Base-by-base conservation (phyloP, 108 stramenopile species). In the Pseudonitzschia multistriata region DNA sequence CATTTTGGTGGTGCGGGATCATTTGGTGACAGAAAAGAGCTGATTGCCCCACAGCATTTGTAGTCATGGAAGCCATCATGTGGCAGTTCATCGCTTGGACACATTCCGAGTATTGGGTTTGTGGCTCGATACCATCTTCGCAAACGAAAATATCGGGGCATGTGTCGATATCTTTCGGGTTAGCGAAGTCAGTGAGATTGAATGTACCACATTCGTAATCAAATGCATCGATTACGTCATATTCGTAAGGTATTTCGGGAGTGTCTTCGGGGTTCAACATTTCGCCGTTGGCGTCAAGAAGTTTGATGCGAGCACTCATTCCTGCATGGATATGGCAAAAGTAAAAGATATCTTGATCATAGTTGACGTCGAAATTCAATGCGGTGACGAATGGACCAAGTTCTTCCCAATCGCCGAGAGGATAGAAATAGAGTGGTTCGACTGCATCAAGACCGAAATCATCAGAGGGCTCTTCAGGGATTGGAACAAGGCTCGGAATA, bases 1-100 rank as follows among this genome's bases (percentile, higher is more conserved):
- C 96, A 66, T 96, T 96, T 70, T 92, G 81, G 68, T 95, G 91
- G 75, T 95, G 96, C 22, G 96, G 92, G 39, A 96, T 95, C 93
- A 95, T 96, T 76, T 96, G 94, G 70, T 90, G 87, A 57, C 89
- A 82, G 54, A 90, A 90, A 42, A 88, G 54, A 0, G 78, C 83
- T 3, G 68, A 45, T 22, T 21, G 24, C 10, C 64, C 63, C 13
- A 42, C 56, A 39, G 72, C 76, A 55, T 49, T 65, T 6, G 83
- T 83, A 35, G 86, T 87, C 89, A 90, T 90, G 4, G 78, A 81
- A 36, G 31, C 65, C 72, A 82, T 73, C 90, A 91, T 91, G 66
- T 65, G 63, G 54, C 90, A 91, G 47, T 91, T 88, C 87, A 88
- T 86, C n/a, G 90, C 72, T 42, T 91, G 80, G 21, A 91, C 73